Evolutionary conservation across 2,329 filamentous ascomycete species (phyloP).

Genomic region (Periconia macrospinosa): DNA sequence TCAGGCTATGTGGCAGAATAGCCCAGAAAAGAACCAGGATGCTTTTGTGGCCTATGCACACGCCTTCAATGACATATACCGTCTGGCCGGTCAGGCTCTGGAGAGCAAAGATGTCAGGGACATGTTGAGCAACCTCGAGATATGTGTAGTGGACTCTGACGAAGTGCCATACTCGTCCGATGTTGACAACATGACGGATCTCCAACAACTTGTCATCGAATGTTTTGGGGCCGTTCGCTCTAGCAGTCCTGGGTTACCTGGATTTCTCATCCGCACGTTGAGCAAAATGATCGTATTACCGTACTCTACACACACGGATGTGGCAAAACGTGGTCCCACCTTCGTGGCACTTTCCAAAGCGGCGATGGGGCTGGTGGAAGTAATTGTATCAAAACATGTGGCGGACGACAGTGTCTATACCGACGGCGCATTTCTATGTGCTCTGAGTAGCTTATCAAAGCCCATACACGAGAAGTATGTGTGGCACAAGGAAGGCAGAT

Average conservation of each 20-base stretch:
- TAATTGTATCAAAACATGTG: slow-evolving; percentile 62
- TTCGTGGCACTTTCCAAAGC: slow-evolving; percentile 89
- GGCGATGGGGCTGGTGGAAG: slow-evolving; percentile 71
- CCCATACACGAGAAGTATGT: slow-evolving; percentile 80
- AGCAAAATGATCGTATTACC: slow-evolving; percentile 73
- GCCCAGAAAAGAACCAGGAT: slow-evolving; percentile 64
- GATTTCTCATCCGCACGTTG: slow-evolving; percentile 69
- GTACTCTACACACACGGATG: slow-evolving; percentile 49
- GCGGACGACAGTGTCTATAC: slow-evolving; percentile 68
- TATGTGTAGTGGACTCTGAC: slow-evolving; percentile 71
- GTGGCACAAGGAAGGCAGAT: slow-evolving; percentile 72
- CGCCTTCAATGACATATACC: slow-evolving; percentile 75
- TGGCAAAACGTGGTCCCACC: slow-evolving; percentile 61
- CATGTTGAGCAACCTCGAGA: slow-evolving; percentile 72
- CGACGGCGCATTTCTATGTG: slow-evolving; percentile 66
- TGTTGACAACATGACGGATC: slow-evolving; percentile 69
- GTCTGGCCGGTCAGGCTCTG: slow-evolving; percentile 68
- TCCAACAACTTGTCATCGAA: slow-evolving; percentile 71
- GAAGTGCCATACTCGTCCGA: slow-evolving; percentile 70
- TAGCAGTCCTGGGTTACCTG: slow-evolving; percentile 65
- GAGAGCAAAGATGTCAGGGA: slow-evolving; percentile 60
- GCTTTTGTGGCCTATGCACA: slow-evolving; percentile 84
- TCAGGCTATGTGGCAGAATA: slow-evolving; percentile 21
- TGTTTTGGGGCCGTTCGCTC: slow-evolving; percentile 69
- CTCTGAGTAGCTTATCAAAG: slow-evolving; percentile 67